Evolutionary conservation across 2,329 filamentous ascomycete genomes (phyloP), one percentile per base, ranked within the genome.

Genomic region (Colletotrichum graminicola): DNA sequence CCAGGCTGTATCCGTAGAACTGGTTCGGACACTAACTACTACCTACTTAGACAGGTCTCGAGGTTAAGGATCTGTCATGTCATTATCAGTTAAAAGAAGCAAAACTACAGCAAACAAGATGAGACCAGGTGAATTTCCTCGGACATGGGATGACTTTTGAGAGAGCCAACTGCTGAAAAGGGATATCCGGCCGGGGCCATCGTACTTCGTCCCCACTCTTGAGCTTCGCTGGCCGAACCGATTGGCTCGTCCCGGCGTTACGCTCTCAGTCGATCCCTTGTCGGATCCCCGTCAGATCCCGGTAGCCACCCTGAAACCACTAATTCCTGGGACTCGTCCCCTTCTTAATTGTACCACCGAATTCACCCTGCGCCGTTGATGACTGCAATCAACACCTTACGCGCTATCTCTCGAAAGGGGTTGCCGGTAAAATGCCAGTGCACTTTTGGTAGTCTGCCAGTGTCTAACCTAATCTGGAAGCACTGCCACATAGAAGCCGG

Each of bases 251-350:
- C 2, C n/a, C 52, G 54, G 65, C 65, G 32, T 61, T 39, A 54
- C 16, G 18, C 3, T 39, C 59, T 52, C 59, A 52, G 68, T 66
- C 49, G 23, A 54, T 23, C 1, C 54, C 64, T 45, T 32, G 54
- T 66, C 62, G 23, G 65, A 29, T 32, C 68, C 52, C 52, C 52
- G 59, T 49, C 54, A 49, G 68, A 63, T 63, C 68, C 69, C 69
- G 65, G 65, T 39, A 59, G 45, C 47, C 69, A 72, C 60, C 69
- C 69, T 72, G 69, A 72, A 72, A 72, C 69, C 51, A 65, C 69
- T 54, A 68, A 68, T 54, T 72, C 69, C 65, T 68, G 65, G 52
- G 45, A 69, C 65, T 59, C 69, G 51, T 67, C 49, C 69, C 65
- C 66, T 68, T 69, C 45, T 64, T 68, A 64, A 72, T 68, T 68